Evolutionary conservation across 2,329 filamentous ascomycete genomes (phyloP), one percentile per base, ranked within the genome.

Genomic region (Beauveria brongniartii): DNA sequence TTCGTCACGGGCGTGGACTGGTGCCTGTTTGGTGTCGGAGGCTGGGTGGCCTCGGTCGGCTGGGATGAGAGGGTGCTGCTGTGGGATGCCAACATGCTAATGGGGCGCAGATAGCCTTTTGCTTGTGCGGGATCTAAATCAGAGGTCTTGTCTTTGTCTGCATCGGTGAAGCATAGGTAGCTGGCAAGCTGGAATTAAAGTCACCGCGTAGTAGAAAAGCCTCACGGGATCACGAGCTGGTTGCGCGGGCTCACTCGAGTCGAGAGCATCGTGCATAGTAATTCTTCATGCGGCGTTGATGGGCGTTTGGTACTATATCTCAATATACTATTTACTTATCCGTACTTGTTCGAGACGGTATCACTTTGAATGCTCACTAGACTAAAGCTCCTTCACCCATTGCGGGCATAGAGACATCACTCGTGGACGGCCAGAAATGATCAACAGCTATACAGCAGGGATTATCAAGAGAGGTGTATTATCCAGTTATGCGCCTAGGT

Each of bases 1-100:
- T 99, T 99, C 69, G 92, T 89, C 10, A 96, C 92, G 3, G 94
- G 94, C 8, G 90, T 97, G 0, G 94, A 99, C 73, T 99, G 95
- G 94, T 99, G 94, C 75, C 75, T 99, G 50, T 99, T 99, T 73
- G 94, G 94, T 5, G 89, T 86, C 26, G 92, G 96, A 65, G 94
- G 94, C 5, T 99, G 94, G 94, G 92, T 92, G 66, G 92, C 94
- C 2, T 95, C 90, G 64, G 90, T 89, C 2, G 92, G 91, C 1
- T 99, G 94, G 94, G 94, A 99, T 69, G 92, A 97, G 77, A 83
- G 86, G 67, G 82, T 99, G 12, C 78, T 95, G 68, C 84, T 99
- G 6, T 99, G 93, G 93, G 94, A 99, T 77, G 90, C 92, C 44
- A 86, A 81, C 64, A 75, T 78, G 65, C 65, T 83, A 43, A 71